Conservation (phyloP, 257 asterid species). For the Capsicum pubescens region DNA sequence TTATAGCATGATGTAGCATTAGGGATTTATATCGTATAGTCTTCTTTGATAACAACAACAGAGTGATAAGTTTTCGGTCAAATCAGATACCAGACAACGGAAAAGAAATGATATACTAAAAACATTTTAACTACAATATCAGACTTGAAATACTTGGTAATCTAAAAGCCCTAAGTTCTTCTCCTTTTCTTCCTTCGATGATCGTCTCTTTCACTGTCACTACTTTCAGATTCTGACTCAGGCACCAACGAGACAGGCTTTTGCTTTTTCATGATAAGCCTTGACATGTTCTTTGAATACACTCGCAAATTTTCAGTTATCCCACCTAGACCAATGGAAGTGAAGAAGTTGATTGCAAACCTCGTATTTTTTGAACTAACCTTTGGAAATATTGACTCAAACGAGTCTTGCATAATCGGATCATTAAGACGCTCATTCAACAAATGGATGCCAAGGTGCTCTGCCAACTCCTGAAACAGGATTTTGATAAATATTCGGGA, state of each 20-base stretch:
- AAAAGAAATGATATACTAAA: not conserved
- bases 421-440: constrained; percentile 21
- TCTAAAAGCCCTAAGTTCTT: not conserved
- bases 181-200: not conserved
- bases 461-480: constrained; percentile 28
- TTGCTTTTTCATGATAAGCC: not conserved
- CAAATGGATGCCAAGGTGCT: constrained; percentile 25
- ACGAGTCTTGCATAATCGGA: constrained; percentile 22
- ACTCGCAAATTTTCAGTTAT: constrained; percentile 27
- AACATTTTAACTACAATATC: not conserved
- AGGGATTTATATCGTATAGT: no score
- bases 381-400: constrained; percentile 24
- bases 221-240: constrained; percentile 6
- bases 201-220: not conserved
- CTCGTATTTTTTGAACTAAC: constrained; percentile 25
- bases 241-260: not conserved
- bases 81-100: not conserved
- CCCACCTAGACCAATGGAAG: constrained; percentile 31
- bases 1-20: not conserved
- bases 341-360: constrained; percentile 31
- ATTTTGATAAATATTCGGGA: constrained; percentile 30
- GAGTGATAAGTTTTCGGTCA: not conserved
- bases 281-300: constrained; percentile 14
- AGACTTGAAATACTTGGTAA: not conserved
- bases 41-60: not conserved